Evolutionary conservation across 78 protist species (phyloP), one percentile per base, ranked within the genome.

Genomic region (Dictyostelium brefeldianum): DNA sequence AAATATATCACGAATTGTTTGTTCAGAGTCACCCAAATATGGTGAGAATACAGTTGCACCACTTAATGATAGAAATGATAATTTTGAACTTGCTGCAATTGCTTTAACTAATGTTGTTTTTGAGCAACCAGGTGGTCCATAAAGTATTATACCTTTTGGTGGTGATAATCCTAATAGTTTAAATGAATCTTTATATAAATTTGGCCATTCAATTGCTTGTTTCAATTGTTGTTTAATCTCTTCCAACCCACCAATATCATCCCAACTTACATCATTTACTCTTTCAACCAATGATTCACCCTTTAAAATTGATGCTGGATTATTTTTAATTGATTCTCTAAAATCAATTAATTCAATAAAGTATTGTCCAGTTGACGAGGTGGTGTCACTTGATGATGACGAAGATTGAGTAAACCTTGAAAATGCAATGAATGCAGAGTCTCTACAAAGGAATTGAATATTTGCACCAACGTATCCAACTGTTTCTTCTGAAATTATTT

Each of bases 41-140:
- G 98, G 90, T 27, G 96, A 92, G 77, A 94, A 96, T 7, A 98
- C 43, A 54, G n/a, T 69, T 15, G 99, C 99, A 22, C 97, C 97
- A 43, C 95, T 89, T 67, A 97, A 20, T 56, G 92, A 74, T 1
- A 96, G 25, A 74, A 98, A 97, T 47, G 96, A 74, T 51, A 67
- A 64, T 25, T 54, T 18, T 0, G 83, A 41, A 18, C 80, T 54
- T 17, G 71, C 64, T 11, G 98, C 98, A 9, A 92, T 80, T 2
- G 99, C 98, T 11, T 83, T 89, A 20, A 96, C 98, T 27, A 97
- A n/a, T 20, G 95, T 90, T 8, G 99, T 98, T 67, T 98, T 98
- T 50, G 96, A 67, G 78, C 98, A 97, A 48, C 99, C 99, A 3
- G 98, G 96, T 22, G 98, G 98, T 22, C 98, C 98, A 84, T 94